Evolutionary conservation across 2,329 filamentous ascomycete genomes (phyloP), one percentile per base, ranked within the genome.

Genomic region (Phaeoacremonium minimum): DNA sequence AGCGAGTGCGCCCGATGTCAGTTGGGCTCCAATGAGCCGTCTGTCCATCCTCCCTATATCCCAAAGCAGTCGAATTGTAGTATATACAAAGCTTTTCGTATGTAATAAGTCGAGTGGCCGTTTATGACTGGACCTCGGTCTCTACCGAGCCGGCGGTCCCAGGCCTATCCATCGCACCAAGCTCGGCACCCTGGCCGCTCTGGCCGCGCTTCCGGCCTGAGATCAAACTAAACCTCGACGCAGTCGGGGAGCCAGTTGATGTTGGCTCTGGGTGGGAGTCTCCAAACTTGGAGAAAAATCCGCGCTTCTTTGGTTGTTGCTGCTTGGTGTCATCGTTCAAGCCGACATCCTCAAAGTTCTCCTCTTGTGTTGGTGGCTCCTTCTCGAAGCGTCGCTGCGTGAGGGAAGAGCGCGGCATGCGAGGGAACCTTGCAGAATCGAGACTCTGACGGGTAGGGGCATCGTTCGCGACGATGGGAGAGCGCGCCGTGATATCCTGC

Each of bases 401-500:
- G 36, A 83, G 58, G 7, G 79, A 72, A 7, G 80, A 77, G 42
- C 83, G 73, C 14, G 80, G 77, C 30, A 78, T 67, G 40, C 82
- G 73, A 38, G 75, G 69, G 55, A 77, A 73, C 45, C 79, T 74
- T 32, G 81, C 75, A 6, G 87, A 87, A 57, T 96, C 89, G 45
- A 95, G 77, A 37, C 86, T 93, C 48, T 87, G 83, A 38, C 90
- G 83, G 14, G 80, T 30, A 11, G 39, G 75, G 50, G 64, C 62
- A 36, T 85, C 78, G 43, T 72, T 58, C 40, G 71, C 66, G 34
- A 73, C 60, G 37, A 96, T 66, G 7, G 89, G 91, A 28, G 88
- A 93, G 45, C 83, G 82, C 28, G 90, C 91, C 33, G 85, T 90
- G 42, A 97, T 94, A 56, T 97, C 90, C 90, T 95, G 52, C 30